Percentiles rank a stretch among this genome's conserved stretches.
Conservation (phyloP, 2,329 filamentous ascomycete species). For the Emmonsiellopsis sp. region DNA sequence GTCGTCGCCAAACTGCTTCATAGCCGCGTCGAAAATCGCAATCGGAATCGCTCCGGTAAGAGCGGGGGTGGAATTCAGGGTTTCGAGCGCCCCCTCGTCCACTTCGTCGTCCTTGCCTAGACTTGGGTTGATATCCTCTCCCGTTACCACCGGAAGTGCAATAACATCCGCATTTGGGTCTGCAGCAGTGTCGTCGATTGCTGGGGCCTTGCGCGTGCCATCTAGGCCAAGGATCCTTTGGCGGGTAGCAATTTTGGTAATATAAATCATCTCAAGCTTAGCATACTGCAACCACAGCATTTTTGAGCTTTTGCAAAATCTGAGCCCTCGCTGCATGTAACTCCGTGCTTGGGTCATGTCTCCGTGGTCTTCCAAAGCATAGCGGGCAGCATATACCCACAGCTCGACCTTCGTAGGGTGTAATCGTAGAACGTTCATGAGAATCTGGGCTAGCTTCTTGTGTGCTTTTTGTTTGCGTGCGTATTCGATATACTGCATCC, state of each 20-base stretch:
- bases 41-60: slow-evolving; percentile 88
- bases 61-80: slow-evolving; percentile 62
- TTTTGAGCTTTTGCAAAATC: slow-evolving; percentile 72
- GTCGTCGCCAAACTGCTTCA: slow-evolving; percentile 64
- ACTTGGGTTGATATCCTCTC: slow-evolving; percentile 51
- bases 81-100: slow-evolving; percentile 50
- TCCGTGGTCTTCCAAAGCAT: slow-evolving; percentile 64
- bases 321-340: slow-evolving; percentile 79
- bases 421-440: slow-evolving; percentile 65
- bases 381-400: slow-evolving; percentile 76
- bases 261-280: slow-evolving; percentile 84
- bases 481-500: slow-evolving; percentile 85
- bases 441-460: slow-evolving; percentile 51
- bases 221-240: slow-evolving; percentile 59
- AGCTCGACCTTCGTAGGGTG: slow-evolving; percentile 74
- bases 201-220: slow-evolving; percentile 28
- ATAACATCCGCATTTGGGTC: slow-evolving; percentile 48
- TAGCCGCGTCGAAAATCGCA: slow-evolving; percentile 80
- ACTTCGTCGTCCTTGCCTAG: slow-evolving; percentile 43
- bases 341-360: slow-evolving; percentile 80
- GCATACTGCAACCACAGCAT: slow-evolving; percentile 83
- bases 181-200: slow-evolving; percentile 26
- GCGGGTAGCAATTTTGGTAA: slow-evolving; percentile 68
- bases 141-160: slow-evolving; percentile 49
- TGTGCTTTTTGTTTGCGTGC: slow-evolving; percentile 57